A percentile compares a stretch with the other conserved stretches of the same genome.
Evolutionary conservation across 1,284 basidiomycete genomes (phyloP).

Genomic region (Ustilago hordei): DNA sequence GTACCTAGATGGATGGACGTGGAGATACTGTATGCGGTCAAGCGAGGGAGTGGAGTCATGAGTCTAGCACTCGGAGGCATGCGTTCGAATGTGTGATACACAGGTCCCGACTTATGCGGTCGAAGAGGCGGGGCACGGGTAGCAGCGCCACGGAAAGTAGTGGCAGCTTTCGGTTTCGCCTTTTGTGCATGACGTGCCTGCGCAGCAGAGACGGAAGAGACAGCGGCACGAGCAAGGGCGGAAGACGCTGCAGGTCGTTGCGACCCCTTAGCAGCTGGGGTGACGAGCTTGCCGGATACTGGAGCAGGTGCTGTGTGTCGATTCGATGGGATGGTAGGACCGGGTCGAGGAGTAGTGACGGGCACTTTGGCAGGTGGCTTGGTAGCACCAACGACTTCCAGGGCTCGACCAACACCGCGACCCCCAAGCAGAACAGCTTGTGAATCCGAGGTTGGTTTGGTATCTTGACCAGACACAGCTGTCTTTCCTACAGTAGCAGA

Average conservation of each 20-base stretch:
- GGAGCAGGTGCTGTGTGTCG: slow-evolving; percentile 36
- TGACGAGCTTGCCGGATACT: slow-evolving; percentile 40
- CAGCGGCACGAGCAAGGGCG: slow-evolving; percentile 45
- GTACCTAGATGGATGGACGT: slow-evolving; percentile 73
- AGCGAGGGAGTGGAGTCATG: slow-evolving; percentile 61
- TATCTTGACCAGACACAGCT: slow-evolving; percentile 9
- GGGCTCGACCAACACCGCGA: slow-evolving; percentile 17
- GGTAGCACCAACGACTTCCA: slow-evolving; percentile 20
- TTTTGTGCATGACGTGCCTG: slow-evolving; percentile 39
- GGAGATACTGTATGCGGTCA: slow-evolving; percentile 81
- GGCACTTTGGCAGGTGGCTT: slow-evolving; percentile 50
- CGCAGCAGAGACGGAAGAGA: slow-evolving; percentile 41
- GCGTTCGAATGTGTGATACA: slow-evolving; percentile 67
- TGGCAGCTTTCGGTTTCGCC: slow-evolving; percentile 34
- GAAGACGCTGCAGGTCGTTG: slow-evolving; percentile 50
- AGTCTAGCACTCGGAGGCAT: slow-evolving; percentile 61
- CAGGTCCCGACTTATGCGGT: slow-evolving; percentile 53
- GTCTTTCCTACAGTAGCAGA: slow-evolving; percentile 1
- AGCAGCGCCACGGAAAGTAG: slow-evolving; percentile 41
- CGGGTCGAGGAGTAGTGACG: slow-evolving; percentile 42
- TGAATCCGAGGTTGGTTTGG: slow-evolving; percentile 3
- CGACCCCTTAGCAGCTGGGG: slow-evolving; percentile 32
- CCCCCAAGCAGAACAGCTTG: slow-evolving; percentile 22
- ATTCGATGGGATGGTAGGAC: slow-evolving; percentile 36
- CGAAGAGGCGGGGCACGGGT: slow-evolving; percentile 45